A percentile compares a stretch with the other conserved stretches of the same genome.
Conservation (phyloP, 192 early-diverging fungal genomes). For the Radiomyces spectabilis region DNA sequence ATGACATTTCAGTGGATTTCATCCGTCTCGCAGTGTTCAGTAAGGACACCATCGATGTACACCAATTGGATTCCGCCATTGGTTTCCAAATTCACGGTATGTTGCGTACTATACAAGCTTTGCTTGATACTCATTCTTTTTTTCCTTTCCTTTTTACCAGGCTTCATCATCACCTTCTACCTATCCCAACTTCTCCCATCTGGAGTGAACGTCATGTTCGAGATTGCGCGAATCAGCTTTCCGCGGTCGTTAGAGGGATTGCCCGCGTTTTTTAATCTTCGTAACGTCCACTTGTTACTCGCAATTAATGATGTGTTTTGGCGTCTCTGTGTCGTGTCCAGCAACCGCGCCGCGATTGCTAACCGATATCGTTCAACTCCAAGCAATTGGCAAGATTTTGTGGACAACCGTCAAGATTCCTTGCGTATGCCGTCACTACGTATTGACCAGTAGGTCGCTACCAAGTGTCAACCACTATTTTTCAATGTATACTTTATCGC, state of each 20-base stretch:
- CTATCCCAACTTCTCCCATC: slow-evolving; percentile 4
- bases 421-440: not conserved
- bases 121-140: slow-evolving; percentile 1
- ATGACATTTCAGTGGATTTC: slow-evolving; percentile 1
- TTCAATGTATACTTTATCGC: too few species aligned
- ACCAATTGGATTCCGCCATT: slow-evolving; percentile 5
- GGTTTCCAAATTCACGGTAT: slow-evolving; percentile 17
- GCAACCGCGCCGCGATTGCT: not conserved
- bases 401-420: not conserved
- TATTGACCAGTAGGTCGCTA: not conserved
- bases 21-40: slow-evolving; percentile 10
- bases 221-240: slow-evolving; percentile 8
- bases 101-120: not conserved
- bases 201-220: slow-evolving; percentile 15
- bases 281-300: slow-evolving; percentile 8
- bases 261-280: slow-evolving; percentile 6
- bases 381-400: slow-evolving; percentile 1
- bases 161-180: slow-evolving; percentile 11
- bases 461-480: too few species aligned
- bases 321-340: slow-evolving; percentile 7
- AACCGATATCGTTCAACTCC: not conserved
- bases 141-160: not conserved
- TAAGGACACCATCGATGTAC: slow-evolving; percentile 18
- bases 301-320: slow-evolving; percentile 17
- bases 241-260: slow-evolving; percentile 9